Conservation (phyloP, 2,329 filamentous ascomycete genomes). For the Coccinonectria pachysandricola region DNA sequence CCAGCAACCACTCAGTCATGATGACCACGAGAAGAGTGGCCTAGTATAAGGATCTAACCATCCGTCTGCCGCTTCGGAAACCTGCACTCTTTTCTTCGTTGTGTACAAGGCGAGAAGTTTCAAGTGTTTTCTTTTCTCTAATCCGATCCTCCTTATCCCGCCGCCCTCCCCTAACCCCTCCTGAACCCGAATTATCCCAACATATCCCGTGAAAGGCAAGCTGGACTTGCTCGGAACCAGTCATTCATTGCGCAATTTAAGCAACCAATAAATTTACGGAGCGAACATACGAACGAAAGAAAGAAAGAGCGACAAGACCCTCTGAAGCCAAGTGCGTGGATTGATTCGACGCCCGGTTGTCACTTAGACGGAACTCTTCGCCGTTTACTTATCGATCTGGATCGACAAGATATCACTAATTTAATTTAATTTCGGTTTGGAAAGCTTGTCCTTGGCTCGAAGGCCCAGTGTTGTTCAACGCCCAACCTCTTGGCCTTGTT, state of each 20-base stretch:
- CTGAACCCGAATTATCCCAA: too few relatives aligned
- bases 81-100: conserved; percentile 30
- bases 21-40: conserved; percentile 33
- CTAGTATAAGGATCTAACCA: conserved; percentile 50
- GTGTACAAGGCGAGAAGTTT: conserved; percentile 34
- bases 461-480: conserved; percentile 9
- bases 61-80: conserved; percentile 30
- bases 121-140: conserved; percentile 35
- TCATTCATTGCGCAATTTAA: conserved; percentile 32
- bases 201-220: conserved; percentile 40
- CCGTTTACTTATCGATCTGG: conserved; percentile 15
- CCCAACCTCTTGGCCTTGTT: conserved; percentile 16
- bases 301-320: conserved; percentile 8
- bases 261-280: too few relatives aligned
- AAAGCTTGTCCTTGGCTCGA: too few relatives aligned
- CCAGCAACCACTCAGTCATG: conserved; percentile 18
- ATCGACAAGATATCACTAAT: conserved; percentile 20
- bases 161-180: conserved; percentile 16
- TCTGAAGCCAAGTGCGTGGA: conserved; percentile 9
- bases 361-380: conserved; percentile 15
- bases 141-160: conserved; percentile 25
- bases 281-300: conserved; percentile 11
- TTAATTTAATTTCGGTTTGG: too few relatives aligned
- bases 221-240: conserved; percentile 48
- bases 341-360: conserved; percentile 19